These are phyloP conservation scores for Amauroascus niger DNA, from an alignment of 2,329 filamentous ascomycete genomes.

Conservation along the genomic window DNA sequence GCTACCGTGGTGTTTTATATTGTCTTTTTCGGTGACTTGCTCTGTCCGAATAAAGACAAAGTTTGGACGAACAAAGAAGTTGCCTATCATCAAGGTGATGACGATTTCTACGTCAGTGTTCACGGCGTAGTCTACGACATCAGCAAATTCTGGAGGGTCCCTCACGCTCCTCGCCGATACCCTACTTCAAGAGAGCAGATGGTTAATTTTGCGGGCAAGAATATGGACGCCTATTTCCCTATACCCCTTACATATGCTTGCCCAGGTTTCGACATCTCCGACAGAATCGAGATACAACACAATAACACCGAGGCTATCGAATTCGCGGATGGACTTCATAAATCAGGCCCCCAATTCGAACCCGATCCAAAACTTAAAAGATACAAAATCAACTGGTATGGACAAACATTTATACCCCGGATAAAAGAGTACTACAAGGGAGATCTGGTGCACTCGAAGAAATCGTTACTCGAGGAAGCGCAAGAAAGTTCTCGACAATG, in stretches of 20 bases:
- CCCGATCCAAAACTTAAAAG: conserved; percentile 50
- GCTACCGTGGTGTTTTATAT: conserved; percentile 83
- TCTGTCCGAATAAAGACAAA: conserved; percentile 88
- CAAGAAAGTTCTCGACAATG: conserved; percentile 59
- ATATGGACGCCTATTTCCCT: conserved; percentile 77
- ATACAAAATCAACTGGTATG: conserved; percentile 65
- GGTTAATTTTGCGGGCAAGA: conserved; percentile 65
- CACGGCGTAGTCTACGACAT: conserved; percentile 88
- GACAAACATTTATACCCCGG: conserved; percentile 58
- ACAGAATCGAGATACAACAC: conserved; percentile 44
- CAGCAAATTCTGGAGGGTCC: conserved; percentile 70
- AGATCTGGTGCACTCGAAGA: conserved; percentile 61
- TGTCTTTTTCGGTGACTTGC: conserved; percentile 67
- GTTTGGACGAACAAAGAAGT: conserved; percentile 70
- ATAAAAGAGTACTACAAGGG: conserved; percentile 86
- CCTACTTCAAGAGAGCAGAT: conserved; percentile 47
- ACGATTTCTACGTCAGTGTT: conserved; percentile 80
- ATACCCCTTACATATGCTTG: conserved; percentile 68
- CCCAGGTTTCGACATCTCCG: conserved; percentile 56
- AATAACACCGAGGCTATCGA: conserved; percentile 55
- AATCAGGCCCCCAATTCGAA: conserved; percentile 53
- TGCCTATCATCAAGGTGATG: conserved; percentile 55
- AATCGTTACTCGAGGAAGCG: conserved; percentile 55
- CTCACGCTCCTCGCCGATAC: conserved; percentile 58
- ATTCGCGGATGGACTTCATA: conserved; percentile 53